These are phyloP conservation scores for Karstenula rhodostoma DNA, from an alignment of 2,329 filamentous ascomycete species.

Conservation along the genomic window DNA sequence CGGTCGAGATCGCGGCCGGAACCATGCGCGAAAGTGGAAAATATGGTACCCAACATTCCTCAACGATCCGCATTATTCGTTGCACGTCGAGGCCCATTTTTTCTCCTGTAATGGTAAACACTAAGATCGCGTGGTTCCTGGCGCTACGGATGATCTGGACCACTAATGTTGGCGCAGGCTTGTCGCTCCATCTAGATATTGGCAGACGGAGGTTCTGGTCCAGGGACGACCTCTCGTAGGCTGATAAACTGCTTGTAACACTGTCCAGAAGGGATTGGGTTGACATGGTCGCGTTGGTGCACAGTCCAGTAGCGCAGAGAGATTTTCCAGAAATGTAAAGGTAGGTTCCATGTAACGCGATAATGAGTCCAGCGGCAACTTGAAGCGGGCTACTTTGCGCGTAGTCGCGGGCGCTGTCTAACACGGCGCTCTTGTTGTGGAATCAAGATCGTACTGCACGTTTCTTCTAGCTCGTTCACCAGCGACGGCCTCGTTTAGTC, in stretches of 20 bases:
- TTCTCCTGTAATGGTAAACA: constrained; percentile 20
- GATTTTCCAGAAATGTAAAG: constrained; percentile 28
- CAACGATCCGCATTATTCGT: constrained; percentile 9
- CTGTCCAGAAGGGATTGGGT: constrained; percentile 9
- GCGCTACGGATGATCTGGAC: constrained; percentile 25
- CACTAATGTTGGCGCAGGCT: constrained; percentile 20
- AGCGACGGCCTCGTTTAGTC: background rate
- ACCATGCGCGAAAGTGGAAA: constrained; percentile 29
- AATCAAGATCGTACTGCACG: background rate
- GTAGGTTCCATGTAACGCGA: constrained; percentile 30
- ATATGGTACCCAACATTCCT: constrained; percentile 25
- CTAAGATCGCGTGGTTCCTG: constrained; percentile 17
- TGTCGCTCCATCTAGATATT: constrained; percentile 25
- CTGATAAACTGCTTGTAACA: constrained; percentile 15
- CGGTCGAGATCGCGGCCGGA: constrained; percentile 29
- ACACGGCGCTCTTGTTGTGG: constrained; percentile 24
- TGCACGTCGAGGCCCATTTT: constrained; percentile 19
- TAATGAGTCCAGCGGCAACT: constrained; percentile 28
- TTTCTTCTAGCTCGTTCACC: background rate
- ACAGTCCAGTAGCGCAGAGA: constrained; percentile 20
- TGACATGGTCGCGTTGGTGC: constrained; percentile 13
- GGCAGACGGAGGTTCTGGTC: constrained; percentile 20
- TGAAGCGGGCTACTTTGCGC: constrained; percentile 32
- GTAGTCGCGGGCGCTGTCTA: constrained; percentile 32
- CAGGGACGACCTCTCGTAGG: constrained; percentile 17